These are phyloP conservation scores for Inga oerstediana DNA, from an alignment of 306 rosid genomes.

Conservation along the genomic window DNA sequence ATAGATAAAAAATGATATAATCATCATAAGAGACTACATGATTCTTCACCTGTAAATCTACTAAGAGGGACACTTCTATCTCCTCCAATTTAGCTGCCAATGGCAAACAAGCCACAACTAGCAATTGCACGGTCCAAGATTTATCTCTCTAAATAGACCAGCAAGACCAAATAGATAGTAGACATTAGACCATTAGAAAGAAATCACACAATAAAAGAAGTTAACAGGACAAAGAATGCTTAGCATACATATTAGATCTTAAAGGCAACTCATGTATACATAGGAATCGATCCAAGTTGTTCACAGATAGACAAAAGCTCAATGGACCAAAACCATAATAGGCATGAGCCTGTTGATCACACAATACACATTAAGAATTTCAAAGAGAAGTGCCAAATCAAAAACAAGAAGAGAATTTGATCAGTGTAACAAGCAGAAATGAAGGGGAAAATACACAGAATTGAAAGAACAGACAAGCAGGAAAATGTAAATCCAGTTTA, in stretches of 20 bases:
- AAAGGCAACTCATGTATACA: conserved; percentile 69
- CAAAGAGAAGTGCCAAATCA: conserved; percentile 27
- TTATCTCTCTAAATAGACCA: conserved; percentile 51
- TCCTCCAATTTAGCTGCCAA: conserved; percentile 89
- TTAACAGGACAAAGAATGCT: conserved; percentile 20
- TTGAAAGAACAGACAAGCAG: neutral
- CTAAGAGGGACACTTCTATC: conserved; percentile 59
- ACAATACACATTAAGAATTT: conserved; percentile 33
- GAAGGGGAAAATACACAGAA: neutral
- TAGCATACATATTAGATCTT: conserved; percentile 38
- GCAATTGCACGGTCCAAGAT: too few relatives aligned
- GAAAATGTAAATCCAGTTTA: conserved; percentile 25
- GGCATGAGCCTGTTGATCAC: conserved; percentile 33
- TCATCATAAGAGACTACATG: conserved; percentile 11
- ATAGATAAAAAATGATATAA: conserved; percentile 23
- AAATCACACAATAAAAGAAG: conserved; percentile 29
- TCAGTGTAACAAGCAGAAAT: conserved; percentile 18
- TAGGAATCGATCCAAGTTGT: conserved; percentile 93
- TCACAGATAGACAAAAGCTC: conserved; percentile 70
- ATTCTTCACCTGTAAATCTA: conserved; percentile 78
- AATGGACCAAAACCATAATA: conserved; percentile 74
- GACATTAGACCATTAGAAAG: conserved; percentile 12
- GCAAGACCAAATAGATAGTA: conserved; percentile 31
- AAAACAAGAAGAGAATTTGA: conserved; percentile 25
- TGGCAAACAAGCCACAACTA: conserved; percentile 86